phyloP scores from a whole-genome alignment of 352 stramenopile genomes.

The Globisporangium abappressorium region DNA sequence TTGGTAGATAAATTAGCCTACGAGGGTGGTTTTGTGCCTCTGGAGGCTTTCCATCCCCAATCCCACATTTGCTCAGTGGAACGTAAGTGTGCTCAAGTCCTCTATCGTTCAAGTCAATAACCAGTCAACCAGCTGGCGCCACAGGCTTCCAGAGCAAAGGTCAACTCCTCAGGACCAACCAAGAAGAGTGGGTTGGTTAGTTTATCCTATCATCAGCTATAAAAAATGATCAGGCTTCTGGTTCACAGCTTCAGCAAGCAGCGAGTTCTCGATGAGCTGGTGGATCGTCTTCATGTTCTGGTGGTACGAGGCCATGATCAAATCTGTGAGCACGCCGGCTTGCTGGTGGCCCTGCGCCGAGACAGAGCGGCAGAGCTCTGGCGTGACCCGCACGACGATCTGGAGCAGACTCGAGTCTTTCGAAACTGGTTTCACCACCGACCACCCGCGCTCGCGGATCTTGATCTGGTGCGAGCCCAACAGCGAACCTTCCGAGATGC shows the following conservation, averaged over 20 bases:
- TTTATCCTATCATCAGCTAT: too few relatives aligned
- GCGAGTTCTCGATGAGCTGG: slow-evolving; percentile 10
- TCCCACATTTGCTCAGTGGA: too few relatives aligned
- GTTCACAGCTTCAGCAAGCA: neutral
- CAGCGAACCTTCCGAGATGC: slow-evolving; percentile 2
- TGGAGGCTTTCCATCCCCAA: too few relatives aligned
- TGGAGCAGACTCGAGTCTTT: neutral
- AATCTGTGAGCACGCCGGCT: slow-evolving; percentile 8
- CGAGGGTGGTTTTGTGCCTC: too few relatives aligned
- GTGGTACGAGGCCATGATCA: slow-evolving; percentile 14
- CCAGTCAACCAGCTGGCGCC: too few relatives aligned
- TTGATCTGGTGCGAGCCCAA: slow-evolving; percentile 4
- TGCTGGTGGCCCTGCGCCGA: neutral
- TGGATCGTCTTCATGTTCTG: slow-evolving; percentile 13
- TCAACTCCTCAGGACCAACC: too few relatives aligned
- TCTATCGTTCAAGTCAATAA: too few relatives aligned
- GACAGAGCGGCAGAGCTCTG: neutral
- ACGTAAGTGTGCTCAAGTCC: too few relatives aligned
- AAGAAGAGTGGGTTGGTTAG: too few relatives aligned
- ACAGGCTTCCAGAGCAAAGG: too few relatives aligned
- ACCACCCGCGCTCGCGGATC: neutral
- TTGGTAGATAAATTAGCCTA: too few relatives aligned
- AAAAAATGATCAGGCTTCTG: too few relatives aligned
- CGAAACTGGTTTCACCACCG: neutral
- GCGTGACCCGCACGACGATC: neutral